Evolutionary conservation across 169 alveolate genomes (phyloP), one percentile per base, ranked within the genome.

Genomic region (Blepharisma undulans): DNA sequence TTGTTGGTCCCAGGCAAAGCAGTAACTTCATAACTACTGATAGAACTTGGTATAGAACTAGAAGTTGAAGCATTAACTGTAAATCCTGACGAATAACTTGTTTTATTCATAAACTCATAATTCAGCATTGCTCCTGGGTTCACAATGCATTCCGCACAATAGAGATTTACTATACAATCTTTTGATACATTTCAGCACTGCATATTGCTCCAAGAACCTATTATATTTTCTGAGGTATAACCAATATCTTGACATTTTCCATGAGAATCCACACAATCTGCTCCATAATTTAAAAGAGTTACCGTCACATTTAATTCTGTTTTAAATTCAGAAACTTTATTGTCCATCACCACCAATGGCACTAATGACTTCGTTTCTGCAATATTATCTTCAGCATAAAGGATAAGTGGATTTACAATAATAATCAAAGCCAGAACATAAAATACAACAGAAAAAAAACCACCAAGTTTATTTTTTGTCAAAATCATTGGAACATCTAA

Each of bases 391-490:
- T 12, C 27, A 48, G 12, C 14, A 30, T 59, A 84, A 18, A 18
- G 21, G n/a, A 84, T 30, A 61, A 61, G 12, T 14, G 90, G 10
- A 14, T 14, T 10, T 10, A 25, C 14, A 14, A 84, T 14, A 19
- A 84, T 18, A 84, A 60, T 10, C 10, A 36, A 18, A 18, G 90
- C 90, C 12, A 27, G 14, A 19, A 60, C 10, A 14, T 48, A 82
- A 87, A 87, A 87, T n/a, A 87, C 71, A 27, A 87, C 30, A 25
- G 91, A 72, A 29, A 22, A 87, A 72, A 61, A 74, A 12, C 91
- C 91, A 8, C 91, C 91, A 29, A 72, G n/a, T 21, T 14, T 25
- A 29, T 33, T 87, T 72, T 87, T 87, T n/a, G 12, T 66, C 30
- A 87, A 19, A 21, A 72, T 22, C 84, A 87, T 29, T 21, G 91